Conservation (phyloP, 805 yeast genomes). For the Candida ipomoeae region DNA sequence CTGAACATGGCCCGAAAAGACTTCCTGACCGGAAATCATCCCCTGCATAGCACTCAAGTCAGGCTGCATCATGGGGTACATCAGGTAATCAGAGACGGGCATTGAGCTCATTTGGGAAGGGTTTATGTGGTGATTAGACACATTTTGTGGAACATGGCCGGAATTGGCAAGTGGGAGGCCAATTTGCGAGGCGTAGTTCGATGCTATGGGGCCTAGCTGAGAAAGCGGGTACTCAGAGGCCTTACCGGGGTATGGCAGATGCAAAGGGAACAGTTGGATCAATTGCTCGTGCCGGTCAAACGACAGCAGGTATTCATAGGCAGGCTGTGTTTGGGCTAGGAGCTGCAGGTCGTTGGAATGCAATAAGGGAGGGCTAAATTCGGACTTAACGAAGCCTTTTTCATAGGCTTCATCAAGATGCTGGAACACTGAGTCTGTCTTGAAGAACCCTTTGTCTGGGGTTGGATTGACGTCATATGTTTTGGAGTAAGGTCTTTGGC, state of each 20-base stretch:
- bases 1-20: neutral
- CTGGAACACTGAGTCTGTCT: neutral
- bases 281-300: constrained; percentile 2
- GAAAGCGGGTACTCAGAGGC: neutral
- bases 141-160: neutral
- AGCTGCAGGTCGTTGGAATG: constrained; percentile 3
- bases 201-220: neutral
- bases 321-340: neutral
- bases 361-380: neutral
- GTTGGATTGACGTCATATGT: neutral
- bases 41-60: constrained; percentile 3
- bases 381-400: neutral
- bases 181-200: neutral
- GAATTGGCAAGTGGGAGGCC: neutral
- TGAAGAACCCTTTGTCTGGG: neutral
- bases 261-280: constrained; percentile 3
- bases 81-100: neutral
- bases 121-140: neutral
- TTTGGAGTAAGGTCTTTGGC: neutral
- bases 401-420: constrained; percentile 1
- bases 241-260: neutral
- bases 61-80: neutral
- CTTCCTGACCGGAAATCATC: constrained; percentile 3
- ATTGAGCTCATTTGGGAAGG: neutral
- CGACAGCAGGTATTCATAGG: neutral